Evolutionary conservation across 176 grass and related monocot species (phyloP), one percentile per base, ranked within the genome.

Genomic region (Tuctoria greenei): DNA sequence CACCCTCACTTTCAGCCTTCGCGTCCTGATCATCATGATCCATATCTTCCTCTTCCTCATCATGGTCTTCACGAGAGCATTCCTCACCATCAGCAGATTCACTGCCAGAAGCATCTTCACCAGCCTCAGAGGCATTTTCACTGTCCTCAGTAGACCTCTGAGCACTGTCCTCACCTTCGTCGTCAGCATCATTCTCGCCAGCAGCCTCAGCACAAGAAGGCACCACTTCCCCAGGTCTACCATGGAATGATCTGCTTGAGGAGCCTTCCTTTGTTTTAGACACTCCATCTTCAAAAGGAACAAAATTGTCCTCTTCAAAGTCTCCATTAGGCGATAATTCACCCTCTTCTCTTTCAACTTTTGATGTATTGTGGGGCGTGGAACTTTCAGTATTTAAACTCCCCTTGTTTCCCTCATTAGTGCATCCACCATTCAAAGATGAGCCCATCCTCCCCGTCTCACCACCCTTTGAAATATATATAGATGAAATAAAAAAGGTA

Each of bases 261-360:
- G 84, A 89, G 77, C 66, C 57, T 71, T 93, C 85, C 52, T 93
- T 93, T 17, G 70, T 15, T 76, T 90, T 87, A 80, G 91, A 61
- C 21, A 52, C 66, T 8, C 64, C 77, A 77, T 88, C 87, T 80
- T 94, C 86, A 28, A 92, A 90, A 72, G 87, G 82, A 37, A 90
- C 89, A 82, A 95, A 95, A 79, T 85, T 90, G 38, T 95, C 91
- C 79, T 94, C 95, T 69, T 99, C 95, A 83, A 95, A 92, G 74
- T 99, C 95, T 44, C 86, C 95, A 60, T 88, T 99, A 42, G 95
- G 95, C 0, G 95, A 99, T 77, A 99, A 86, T 88, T 99, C 95
- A 54, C 95, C 95, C 79, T 99, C 95, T 73, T 99, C 95, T 86
- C 95, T 90, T 90, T 99, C 95, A 79, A 95, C 83, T 81, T 95